Base-by-base conservation (phyloP, 805 yeast genomes). In the Monosporozyma servazzii region DNA sequence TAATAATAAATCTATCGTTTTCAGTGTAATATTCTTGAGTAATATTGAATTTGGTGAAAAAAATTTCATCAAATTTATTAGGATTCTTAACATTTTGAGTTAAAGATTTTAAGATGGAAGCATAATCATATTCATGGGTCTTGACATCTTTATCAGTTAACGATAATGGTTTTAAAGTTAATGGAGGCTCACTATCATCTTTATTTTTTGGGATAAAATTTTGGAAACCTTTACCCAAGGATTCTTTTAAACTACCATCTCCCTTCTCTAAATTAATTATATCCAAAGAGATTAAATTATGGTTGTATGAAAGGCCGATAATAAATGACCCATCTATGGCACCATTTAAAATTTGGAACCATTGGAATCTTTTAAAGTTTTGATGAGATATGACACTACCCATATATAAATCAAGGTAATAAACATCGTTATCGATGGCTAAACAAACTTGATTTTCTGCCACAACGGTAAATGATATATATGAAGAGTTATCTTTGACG, bases 201-300 rank as follows among this genome's bases (percentile, higher is more conserved):
- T 27, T 27, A 9, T 20, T 21, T 10, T 30, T 30, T 18, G 49
- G 44, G 5, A 49, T 45, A 15, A 55, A 52, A 15, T 44, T 52
- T 20, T 53, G 57, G 42, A 68, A 70, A 39, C 83, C 78, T 60
- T 81, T 84, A 27, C 90, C 90, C 29, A 87, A 63, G 11, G 86
- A 79, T 58, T 86, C 89, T 53, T 79, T 77, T 53, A 87, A 71
- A 48, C 77, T 78, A 58, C 87, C 86, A 37, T 78, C 68, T 5
- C 93, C 95, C 36, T 81, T 79, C 53, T 82, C 79, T 39, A 83
- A 63, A 36, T 68, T 68, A 37, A 66, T 56, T 6, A 67, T 55
- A 48, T 67, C 70, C 41, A 68, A 53, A 11, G 66, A 49, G 17
- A 49, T 20, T 40, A 45, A 49, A 23, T 48, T 49, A 13, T 36